phyloP scores from a whole-genome alignment of 257 asterid genomes.

The Nicotiana paniculata region DNA sequence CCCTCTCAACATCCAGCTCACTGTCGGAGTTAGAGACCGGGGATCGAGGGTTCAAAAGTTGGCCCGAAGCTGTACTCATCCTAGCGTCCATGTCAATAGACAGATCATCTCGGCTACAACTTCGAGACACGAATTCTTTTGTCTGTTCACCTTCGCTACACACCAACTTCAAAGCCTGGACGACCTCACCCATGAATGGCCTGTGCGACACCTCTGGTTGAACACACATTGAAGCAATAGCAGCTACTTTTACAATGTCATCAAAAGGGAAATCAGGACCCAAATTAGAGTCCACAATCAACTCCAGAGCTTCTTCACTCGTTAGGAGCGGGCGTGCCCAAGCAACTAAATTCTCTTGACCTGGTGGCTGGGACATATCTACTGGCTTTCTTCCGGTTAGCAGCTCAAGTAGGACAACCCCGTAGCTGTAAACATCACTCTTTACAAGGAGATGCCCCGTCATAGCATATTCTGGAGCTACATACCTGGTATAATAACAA shows the following conservation, averaged over 20 bases:
- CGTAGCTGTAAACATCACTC: constrained; percentile 93
- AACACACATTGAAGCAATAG: constrained; percentile 91
- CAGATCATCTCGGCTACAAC: constrained; percentile 40
- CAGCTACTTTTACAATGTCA: constrained; percentile 78
- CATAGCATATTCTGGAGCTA: constrained; percentile 97
- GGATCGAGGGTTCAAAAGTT: constrained; percentile 30
- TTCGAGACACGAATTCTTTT: constrained; percentile 33
- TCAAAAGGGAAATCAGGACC: constrained; percentile 49
- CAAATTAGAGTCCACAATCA: constrained; percentile 53
- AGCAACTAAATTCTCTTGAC: constrained; percentile 82
- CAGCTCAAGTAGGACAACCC: constrained; percentile 98
- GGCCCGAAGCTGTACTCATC: constrained; percentile 21
- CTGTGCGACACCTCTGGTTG: constrained; percentile 91
- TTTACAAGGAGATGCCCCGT: constrained; percentile 91
- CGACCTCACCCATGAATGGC: constrained; percentile 97
- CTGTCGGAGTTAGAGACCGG: constrained; percentile 42
- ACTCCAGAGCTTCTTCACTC: constrained; percentile 47
- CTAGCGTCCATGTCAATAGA: constrained; percentile 32
- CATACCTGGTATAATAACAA: constrained; percentile 47
- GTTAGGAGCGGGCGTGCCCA: constrained; percentile 88
- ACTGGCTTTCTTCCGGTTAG: constrained; percentile 82
- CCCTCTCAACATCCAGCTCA: constrained; percentile 60
- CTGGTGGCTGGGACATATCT: constrained; percentile 91
- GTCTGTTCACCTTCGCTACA: constrained; percentile 58
- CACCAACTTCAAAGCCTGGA: constrained; percentile 80